Evolutionary conservation across 495 filamentous ascomycete species (phyloP).

Genomic region (Penicillium samsonianum): DNA sequence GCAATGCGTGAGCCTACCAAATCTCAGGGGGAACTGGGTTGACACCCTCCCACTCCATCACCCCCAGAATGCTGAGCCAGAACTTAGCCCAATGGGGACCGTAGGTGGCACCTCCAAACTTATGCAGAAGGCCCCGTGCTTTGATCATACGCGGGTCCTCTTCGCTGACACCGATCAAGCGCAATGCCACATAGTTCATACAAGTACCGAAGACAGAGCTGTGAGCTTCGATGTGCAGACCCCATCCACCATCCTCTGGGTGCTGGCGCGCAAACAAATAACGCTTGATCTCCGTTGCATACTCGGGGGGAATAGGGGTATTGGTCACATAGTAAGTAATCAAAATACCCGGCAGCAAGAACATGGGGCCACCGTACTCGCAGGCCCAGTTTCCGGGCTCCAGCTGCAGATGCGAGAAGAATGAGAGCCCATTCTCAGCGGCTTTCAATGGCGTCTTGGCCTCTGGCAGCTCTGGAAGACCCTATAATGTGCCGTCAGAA

Average conservation of each 20-base stretch:
- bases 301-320: constrained; percentile 78
- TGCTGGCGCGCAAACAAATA: constrained; percentile 90
- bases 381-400: constrained; percentile 92
- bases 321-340: constrained; percentile 90
- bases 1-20: constrained; percentile 54
- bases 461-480: constrained; percentile 67
- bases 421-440: constrained; percentile 79
- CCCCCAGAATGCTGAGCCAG: constrained; percentile 81
- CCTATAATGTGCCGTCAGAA: constrained; percentile 45
- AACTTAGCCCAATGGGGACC: constrained; percentile 96
- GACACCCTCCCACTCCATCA: constrained; percentile 86
- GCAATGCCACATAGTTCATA: constrained; percentile 85
- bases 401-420: constrained; percentile 88
- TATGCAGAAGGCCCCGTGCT: constrained; percentile 78
- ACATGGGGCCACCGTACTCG: constrained; percentile 91
- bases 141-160: constrained; percentile 86
- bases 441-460: constrained; percentile 73
- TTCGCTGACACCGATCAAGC: constrained; percentile 83
- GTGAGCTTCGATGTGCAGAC: constrained; percentile 93
- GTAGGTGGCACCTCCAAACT: constrained; percentile 80
- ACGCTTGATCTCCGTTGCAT: constrained; percentile 85
- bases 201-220: constrained; percentile 87
- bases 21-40: constrained; percentile 92
- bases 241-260: constrained; percentile 92
- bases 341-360: constrained; percentile 82